These are phyloP conservation scores for Pseudoscleropodium purum DNA, from an alignment of 225 moss, liverwort and hornwort species.

Conservation along the genomic window DNA sequence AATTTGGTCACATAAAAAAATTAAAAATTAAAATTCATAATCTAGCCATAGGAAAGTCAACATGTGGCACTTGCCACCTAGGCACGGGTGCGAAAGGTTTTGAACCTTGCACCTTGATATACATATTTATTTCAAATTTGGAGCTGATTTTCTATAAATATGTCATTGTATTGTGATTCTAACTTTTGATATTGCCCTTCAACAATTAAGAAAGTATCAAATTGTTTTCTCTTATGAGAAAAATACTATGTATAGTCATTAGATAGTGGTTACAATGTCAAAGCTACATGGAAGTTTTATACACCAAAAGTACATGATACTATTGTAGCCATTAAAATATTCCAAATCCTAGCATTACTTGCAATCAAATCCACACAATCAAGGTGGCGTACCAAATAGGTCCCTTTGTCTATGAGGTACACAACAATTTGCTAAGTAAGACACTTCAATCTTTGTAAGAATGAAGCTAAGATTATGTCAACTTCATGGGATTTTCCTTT, in stretches of 20 bases:
- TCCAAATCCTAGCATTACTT: neutral
- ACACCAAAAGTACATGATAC: neutral
- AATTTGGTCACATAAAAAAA: too few relatives aligned
- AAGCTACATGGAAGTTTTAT: neutral
- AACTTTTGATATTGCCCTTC: neutral
- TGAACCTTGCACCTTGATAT: too few relatives aligned
- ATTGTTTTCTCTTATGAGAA: accelerated
- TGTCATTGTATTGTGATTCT: neutral
- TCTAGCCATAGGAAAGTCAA: too few relatives aligned
- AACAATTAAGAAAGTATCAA: neutral
- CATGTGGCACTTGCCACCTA: too few relatives aligned
- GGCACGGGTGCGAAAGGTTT: too few relatives aligned
- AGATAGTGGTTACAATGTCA: neutral
- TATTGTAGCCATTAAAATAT: neutral
- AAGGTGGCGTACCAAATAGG: neutral
- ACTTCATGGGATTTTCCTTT: neutral
- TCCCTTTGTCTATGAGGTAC: neutral
- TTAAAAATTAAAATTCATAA: too few relatives aligned
- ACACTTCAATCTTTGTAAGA: neutral
- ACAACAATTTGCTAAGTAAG: neutral
- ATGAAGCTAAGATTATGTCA: neutral
- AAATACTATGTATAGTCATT: neutral
- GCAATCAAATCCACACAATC: neutral
- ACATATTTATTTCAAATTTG: too few relatives aligned
- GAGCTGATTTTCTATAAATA: neutral